These are phyloP conservation scores for Dactylonectria estremocensis DNA, from an alignment of 2,329 filamentous ascomycete species.

Conservation along the genomic window DNA sequence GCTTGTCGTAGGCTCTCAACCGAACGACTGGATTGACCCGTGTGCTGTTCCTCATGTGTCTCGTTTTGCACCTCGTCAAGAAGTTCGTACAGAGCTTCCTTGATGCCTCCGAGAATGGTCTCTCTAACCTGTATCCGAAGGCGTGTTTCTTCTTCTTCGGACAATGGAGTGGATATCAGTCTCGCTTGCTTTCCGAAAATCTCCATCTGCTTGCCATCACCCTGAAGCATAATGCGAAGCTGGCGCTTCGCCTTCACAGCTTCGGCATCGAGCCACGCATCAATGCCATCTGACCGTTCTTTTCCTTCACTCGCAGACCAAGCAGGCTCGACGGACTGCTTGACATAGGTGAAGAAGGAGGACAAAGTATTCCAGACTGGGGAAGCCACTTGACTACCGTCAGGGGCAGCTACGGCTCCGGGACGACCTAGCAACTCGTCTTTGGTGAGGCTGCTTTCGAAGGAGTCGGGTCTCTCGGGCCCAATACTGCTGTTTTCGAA, in stretches of 20 bases:
- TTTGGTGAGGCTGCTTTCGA: too few species aligned
- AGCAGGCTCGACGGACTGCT: neutral
- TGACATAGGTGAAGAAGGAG: too few species aligned
- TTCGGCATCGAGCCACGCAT: conserved; percentile 16
- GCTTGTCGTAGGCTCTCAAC: neutral
- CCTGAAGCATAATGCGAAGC: conserved; percentile 4
- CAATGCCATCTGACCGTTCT: conserved; percentile 11
- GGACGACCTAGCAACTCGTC: too few species aligned
- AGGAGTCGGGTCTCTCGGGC: too few species aligned
- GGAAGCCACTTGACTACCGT: too few species aligned
- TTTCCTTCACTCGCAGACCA: conserved; percentile 1
- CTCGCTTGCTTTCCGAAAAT: conserved; percentile 23
- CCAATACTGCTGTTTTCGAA: too few species aligned
- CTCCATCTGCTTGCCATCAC: conserved; percentile 3
- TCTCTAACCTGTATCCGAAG: neutral
- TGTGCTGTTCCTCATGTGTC: neutral
- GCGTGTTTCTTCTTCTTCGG: neutral
- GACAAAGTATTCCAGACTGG: too few species aligned
- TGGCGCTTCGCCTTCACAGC: neutral
- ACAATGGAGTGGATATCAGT: conserved; percentile 1
- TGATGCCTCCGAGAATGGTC: neutral
- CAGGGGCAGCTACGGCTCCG: too few species aligned
- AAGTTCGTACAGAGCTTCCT: neutral
- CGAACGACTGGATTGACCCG: neutral
- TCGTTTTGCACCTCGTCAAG: neutral